These are phyloP conservation scores for Colletotrichum cuscutae DNA, from an alignment of 2,329 filamentous ascomycete genomes.

Conservation along the genomic window DNA sequence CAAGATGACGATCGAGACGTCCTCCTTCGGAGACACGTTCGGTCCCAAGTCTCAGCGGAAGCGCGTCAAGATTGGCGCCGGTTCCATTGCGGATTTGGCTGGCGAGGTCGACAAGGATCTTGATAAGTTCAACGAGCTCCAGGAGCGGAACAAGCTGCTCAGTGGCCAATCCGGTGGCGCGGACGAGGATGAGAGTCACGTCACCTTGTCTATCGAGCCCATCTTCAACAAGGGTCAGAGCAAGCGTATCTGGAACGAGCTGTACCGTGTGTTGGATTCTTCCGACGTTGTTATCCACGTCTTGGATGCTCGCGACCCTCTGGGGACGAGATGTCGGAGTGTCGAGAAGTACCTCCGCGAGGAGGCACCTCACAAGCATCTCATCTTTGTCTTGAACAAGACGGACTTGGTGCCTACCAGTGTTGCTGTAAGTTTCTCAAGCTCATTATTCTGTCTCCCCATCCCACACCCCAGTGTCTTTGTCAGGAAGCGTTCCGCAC, in stretches of 20 bases:
- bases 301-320: constrained; percentile 86
- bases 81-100: constrained; percentile 83
- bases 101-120: constrained; percentile 83
- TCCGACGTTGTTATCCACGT: constrained; percentile 97
- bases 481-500: constrained; percentile 87
- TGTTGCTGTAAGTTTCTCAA: constrained; percentile 83
- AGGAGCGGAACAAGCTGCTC: constrained; percentile 81
- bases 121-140: constrained; percentile 81
- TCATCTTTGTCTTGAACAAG: constrained; percentile 91
- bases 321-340: constrained; percentile 85
- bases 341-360: constrained; percentile 90
- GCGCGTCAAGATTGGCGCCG: constrained; percentile 87
- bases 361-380: constrained; percentile 95
- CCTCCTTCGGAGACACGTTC: constrained; percentile 89
- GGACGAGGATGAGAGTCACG: constrained; percentile 57
- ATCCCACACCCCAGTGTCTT: constrained; percentile 70
- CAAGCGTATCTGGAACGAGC: constrained; percentile 96
- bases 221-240: constrained; percentile 96
- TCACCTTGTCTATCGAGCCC: constrained; percentile 78
- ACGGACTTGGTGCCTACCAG: constrained; percentile 92
- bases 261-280: constrained; percentile 95
- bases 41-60: constrained; percentile 95
- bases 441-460: constrained; percentile 32
- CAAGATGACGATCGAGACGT: constrained; percentile 91
- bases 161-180: constrained; percentile 75